Evolutionary conservation across 257 asterid genomes (phyloP), one percentile per base, ranked within the genome.

Genomic region (Nicotiana knightiana): DNA sequence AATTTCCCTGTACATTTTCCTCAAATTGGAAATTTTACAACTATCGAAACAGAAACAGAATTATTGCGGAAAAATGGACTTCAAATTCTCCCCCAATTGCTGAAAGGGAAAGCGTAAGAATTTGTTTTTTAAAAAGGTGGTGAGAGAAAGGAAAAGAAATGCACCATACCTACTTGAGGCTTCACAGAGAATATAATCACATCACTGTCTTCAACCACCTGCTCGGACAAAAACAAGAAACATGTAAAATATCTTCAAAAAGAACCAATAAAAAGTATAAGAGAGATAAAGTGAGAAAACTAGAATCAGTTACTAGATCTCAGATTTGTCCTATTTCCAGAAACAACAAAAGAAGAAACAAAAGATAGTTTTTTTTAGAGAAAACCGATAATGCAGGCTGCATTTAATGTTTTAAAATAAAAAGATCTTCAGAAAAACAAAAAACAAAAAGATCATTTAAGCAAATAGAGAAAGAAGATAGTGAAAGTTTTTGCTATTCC

Each of bases 121-220:
- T 3, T 17, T 13, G 18, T 26, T 51, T 30, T 18, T 12, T 30
- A 46, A 4, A 18, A 59, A 71, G 48, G 61, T 33, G 24, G 51
- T 33, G 58, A 82, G 21, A 82, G 46, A 21, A 61, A 67, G 35
- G 33, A 11, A 37, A 61, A 30, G 70, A 33, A n/a, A 13, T 16
- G 57, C 64, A 80, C 63, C 67, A 26, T 96, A 96, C 97, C 97
- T 80, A 90, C 89, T 94, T 96, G 98, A 88, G 99, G 98, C 85
- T 94, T 96, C 87, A 96, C 97, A 18, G 98, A 94, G 86, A 96
- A 89, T 73, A 94, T 71, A 79, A 96, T 89, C 82, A 96, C 97
- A 76, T 96, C 98, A 80, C 97, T 90, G 77, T 90, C 93, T 89
- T 91, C 90, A 84, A 94, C 97, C 33, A 94, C 99, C 99, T 96